Percentiles rank a stretch among this genome's conserved stretches.
Evolutionary conservation across 495 filamentous ascomycete species (phyloP).

Genomic region (Aspergillus affinis): DNA sequence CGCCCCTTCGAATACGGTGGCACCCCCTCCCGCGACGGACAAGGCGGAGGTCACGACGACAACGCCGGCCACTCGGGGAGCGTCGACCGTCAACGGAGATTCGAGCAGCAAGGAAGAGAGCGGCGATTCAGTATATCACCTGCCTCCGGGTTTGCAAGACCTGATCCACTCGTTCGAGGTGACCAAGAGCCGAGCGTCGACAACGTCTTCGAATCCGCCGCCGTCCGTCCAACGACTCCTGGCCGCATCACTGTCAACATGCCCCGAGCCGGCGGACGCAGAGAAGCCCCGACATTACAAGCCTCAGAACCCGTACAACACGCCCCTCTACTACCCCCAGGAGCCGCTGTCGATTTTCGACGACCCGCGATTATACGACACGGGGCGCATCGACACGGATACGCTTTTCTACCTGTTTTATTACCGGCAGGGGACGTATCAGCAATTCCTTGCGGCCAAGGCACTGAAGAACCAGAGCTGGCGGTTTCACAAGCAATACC

Average conservation of each 20-base stretch:
- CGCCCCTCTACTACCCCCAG: slow-evolving; percentile 84
- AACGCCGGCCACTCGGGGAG: slow-evolving; percentile 21
- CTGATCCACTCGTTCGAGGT: slow-evolving; percentile 86
- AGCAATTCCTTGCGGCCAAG: slow-evolving; percentile 95
- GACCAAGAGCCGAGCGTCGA: slow-evolving; percentile 64
- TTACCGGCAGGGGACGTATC: slow-evolving; percentile 93
- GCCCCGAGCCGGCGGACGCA: slow-evolving; percentile 74
- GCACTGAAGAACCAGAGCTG: slow-evolving; percentile 95
- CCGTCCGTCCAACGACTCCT: slow-evolving; percentile 72
- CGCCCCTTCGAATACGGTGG: slow-evolving; percentile 19
- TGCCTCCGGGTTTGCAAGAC: slow-evolving; percentile 88
- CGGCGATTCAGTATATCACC: slow-evolving; percentile 83
- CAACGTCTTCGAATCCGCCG: slow-evolving; percentile 44
- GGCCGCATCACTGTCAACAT: slow-evolving; percentile 63
- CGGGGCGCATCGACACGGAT: slow-evolving; percentile 80
- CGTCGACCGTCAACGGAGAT: slow-evolving; percentile 34
- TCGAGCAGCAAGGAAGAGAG: slow-evolving; percentile 33
- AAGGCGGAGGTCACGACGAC: slow-evolving; percentile 34
- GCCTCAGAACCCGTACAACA: slow-evolving; percentile 75
- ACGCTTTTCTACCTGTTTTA: slow-evolving; percentile 99
- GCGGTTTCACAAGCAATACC: slow-evolving; percentile 99
- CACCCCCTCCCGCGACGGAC: slow-evolving; percentile 44
- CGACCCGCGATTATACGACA: slow-evolving; percentile 79
- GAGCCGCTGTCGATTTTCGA: slow-evolving; percentile 88
- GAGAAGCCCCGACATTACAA: slow-evolving; percentile 81